Evolutionary conservation across 2,329 filamentous ascomycete species (phyloP).

Genomic region (Tympanopsis confertula): DNA sequence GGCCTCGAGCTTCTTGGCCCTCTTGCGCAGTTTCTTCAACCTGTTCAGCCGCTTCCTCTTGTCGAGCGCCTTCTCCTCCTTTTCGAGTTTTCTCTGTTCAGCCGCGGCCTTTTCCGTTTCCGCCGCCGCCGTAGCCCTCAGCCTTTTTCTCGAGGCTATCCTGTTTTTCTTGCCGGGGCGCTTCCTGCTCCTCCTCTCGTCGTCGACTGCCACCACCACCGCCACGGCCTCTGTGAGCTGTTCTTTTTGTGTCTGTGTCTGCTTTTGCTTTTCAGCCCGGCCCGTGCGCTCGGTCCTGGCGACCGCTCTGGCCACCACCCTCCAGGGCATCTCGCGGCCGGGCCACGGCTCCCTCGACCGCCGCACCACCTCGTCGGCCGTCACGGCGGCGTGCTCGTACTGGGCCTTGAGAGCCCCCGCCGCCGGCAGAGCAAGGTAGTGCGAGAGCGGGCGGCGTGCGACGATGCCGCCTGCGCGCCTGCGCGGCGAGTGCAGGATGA

Average conservation of each 20-base stretch:
- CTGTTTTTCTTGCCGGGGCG: conserved; percentile 47
- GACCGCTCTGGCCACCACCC: conserved; percentile 32
- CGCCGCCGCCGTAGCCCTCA: conserved; percentile 31
- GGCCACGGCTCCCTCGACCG: conserved; percentile 32
- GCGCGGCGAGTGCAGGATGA: conserved; percentile 30
- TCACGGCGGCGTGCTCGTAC: conserved; percentile 35
- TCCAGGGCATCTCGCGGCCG: conserved; percentile 51
- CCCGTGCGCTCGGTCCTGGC: conserved; percentile 11
- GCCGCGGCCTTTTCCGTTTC: conserved; percentile 23
- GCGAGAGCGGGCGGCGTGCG: conserved; percentile 27
- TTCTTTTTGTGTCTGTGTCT: background rate
- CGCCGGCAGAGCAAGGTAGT: conserved; percentile 32
- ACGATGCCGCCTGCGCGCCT: conserved; percentile 25
- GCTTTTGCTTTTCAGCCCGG: background rate
- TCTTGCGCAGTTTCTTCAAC: conserved; percentile 51
- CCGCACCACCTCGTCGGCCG: conserved; percentile 34
- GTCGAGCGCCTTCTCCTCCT: conserved; percentile 23
- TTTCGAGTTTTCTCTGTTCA: conserved; percentile 13
- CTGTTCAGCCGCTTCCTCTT: conserved; percentile 46
- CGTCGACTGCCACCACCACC: conserved; percentile 6
- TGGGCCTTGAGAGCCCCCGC: conserved; percentile 20
- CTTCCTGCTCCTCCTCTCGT: conserved; percentile 21
- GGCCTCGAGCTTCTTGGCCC: conserved; percentile 46
- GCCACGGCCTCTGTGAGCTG: conserved; percentile 4
- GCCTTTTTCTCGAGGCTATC: conserved; percentile 21